These are phyloP conservation scores for Huntiella abstrusa DNA, from an alignment of 2,329 filamentous ascomycete species.

Conservation along the genomic window DNA sequence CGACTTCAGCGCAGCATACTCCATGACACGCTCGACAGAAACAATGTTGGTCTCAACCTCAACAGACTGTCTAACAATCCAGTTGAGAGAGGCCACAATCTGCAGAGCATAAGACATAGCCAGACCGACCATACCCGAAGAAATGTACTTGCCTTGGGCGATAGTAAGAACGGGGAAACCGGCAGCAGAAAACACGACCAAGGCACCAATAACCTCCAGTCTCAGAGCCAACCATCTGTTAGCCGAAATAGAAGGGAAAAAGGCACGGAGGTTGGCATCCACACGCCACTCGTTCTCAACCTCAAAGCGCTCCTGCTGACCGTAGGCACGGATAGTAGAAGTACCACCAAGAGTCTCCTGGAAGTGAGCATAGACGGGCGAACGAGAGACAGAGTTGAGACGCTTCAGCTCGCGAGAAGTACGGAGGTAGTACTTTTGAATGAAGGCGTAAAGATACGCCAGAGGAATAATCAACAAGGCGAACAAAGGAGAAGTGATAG, in stretches of 20 bases:
- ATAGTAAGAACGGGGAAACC: conserved; percentile 69
- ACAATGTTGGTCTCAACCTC: conserved; percentile 99
- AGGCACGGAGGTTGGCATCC: conserved; percentile 83
- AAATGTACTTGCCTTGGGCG: conserved; percentile 42
- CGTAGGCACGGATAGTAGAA: conserved; percentile 86
- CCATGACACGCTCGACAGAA: conserved; percentile 89
- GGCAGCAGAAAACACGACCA: conserved; percentile 80
- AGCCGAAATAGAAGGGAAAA: conserved; percentile 88
- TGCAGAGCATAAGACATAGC: conserved; percentile 94
- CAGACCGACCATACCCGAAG: conserved; percentile 65
- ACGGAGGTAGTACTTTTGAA: conserved; percentile 90
- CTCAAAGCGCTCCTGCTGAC: conserved; percentile 71
- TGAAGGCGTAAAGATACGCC: conserved; percentile 65
- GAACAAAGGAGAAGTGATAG: conserved; percentile 63
- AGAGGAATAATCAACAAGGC: conserved; percentile 65
- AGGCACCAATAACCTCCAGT: conserved; percentile 82
- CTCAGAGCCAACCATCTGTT: conserved; percentile 89
- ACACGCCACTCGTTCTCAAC: conserved; percentile 95
- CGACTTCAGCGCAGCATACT: conserved; percentile 79
- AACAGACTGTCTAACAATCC: conserved; percentile 96
- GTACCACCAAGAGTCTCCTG: conserved; percentile 91
- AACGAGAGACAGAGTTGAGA: conserved; percentile 83
- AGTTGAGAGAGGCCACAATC: conserved; percentile 93
- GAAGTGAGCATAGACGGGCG: conserved; percentile 95
- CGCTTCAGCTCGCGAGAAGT: conserved; percentile 94